These are phyloP conservation scores for Barnettozyma wickerhamii DNA, from an alignment of 805 yeast genomes.

Conservation along the genomic window DNA sequence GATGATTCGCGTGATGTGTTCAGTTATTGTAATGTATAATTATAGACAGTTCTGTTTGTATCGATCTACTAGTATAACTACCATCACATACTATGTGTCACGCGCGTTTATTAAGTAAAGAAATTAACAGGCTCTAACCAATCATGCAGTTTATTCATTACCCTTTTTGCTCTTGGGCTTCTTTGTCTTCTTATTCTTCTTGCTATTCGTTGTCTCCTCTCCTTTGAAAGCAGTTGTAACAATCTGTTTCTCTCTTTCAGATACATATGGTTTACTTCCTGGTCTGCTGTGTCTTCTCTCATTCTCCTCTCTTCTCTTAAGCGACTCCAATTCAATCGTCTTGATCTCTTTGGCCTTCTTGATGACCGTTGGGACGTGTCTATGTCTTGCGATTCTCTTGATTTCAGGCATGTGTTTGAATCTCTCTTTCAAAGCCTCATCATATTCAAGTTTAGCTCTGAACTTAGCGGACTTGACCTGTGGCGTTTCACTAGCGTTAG, in stretches of 20 bases:
- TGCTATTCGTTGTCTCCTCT: conserved; percentile 30
- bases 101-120: neutral
- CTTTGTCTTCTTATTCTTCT: conserved; percentile 10
- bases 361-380: conserved; percentile 84
- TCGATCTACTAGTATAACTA: neutral
- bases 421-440: conserved; percentile 85
- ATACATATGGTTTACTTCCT: conserved; percentile 49
- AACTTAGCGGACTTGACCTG: conserved; percentile 76
- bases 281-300: conserved; percentile 73
- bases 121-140: neutral
- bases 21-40: conserved; percentile 4
- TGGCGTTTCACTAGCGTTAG: conserved; percentile 80
- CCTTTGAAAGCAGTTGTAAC: conserved; percentile 72
- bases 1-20: neutral
- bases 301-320: conserved; percentile 80
- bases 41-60: conserved; percentile 9
- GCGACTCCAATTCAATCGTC: conserved; percentile 61
- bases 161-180: conserved; percentile 1
- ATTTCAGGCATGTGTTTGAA: conserved; percentile 97
- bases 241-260: conserved; percentile 85
- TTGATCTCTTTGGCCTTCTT: conserved; percentile 90
- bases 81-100: too few species aligned
- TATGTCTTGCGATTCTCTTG: conserved; percentile 81
- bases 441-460: conserved; percentile 83
- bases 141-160: neutral